Percentiles rank a stretch among this genome's conserved stretches.
Conservation (phyloP, 1,284 basidiomycete species). For the Ganoderma leucocontextum region DNA sequence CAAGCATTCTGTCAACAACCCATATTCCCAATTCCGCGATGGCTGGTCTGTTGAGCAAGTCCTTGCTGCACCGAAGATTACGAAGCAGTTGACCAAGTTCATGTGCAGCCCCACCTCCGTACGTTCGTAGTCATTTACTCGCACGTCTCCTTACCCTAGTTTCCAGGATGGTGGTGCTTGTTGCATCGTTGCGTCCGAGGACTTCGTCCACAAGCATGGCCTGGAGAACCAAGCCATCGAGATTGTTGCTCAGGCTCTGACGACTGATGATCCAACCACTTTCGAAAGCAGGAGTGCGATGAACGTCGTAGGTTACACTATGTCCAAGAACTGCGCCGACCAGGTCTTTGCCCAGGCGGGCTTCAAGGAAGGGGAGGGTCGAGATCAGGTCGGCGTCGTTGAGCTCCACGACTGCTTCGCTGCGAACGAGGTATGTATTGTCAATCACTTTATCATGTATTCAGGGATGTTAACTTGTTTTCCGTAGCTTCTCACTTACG, state of each 20-base stretch:
- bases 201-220: conserved; percentile 78
- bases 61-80: conserved; percentile 71
- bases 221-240: conserved; percentile 91
- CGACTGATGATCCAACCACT: conserved; percentile 69
- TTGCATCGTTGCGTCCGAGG: conserved; percentile 81
- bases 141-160: conserved; percentile 4
- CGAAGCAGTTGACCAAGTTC: conserved; percentile 79
- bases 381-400: conserved; percentile 83
- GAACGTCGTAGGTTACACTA: conserved; percentile 78
- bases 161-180: conserved; percentile 77
- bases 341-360: conserved; percentile 79
- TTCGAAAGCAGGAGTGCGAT: conserved; percentile 76
- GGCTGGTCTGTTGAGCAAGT: conserved; percentile 81
- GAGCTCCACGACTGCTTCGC: conserved; percentile 91
- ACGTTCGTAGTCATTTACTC: conserved; percentile 21
- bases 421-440: conserved; percentile 66
- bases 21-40: conserved; percentile 86
- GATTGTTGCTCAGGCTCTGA: conserved; percentile 69
- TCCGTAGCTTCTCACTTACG: conserved; percentile 80
- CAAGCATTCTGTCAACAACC: conserved; percentile 83
- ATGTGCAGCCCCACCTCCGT: conserved; percentile 91
- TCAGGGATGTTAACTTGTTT: not conserved
- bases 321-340: conserved; percentile 78
- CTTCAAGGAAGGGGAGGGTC: conserved; percentile 65
- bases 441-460: not conserved